Evolutionary conservation across 176 grass and related monocot species (phyloP).

Genomic region (Eragrostis nindensis): DNA sequence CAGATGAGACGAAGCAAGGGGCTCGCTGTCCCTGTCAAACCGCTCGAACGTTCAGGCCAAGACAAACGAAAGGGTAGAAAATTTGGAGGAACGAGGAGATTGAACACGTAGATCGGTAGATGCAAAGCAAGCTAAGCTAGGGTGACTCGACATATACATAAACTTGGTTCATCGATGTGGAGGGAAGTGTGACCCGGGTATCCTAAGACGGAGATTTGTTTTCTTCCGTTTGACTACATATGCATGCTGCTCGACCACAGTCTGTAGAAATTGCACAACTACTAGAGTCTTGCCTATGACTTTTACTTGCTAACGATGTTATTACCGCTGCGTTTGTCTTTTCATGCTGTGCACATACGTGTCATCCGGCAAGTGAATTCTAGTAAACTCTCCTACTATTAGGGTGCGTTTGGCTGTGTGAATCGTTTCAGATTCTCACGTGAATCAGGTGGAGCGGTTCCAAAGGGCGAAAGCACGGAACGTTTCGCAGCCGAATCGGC

Average conservation of each 20-base stretch:
- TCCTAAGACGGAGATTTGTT: conserved; percentile 10
- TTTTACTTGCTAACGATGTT: no score
- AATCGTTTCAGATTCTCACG: no score
- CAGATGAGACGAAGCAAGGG: not conserved
- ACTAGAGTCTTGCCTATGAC: no score
- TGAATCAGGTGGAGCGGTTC: no score
- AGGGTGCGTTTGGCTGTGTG: no score
- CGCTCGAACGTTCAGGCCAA: not conserved
- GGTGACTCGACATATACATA: not conserved
- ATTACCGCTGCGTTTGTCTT: not conserved
- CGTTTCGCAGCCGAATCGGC: no score
- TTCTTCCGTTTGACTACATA: conserved; percentile 25
- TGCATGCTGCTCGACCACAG: not conserved
- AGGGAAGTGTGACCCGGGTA: not conserved
- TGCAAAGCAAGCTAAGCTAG: conserved; percentile 20
- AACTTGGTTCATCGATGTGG: not conserved
- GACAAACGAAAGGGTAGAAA: conserved; percentile 11
- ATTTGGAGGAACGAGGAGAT: conserved; percentile 12
- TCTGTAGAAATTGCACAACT: no score
- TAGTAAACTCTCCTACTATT: no score
- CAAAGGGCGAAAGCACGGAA: no score
- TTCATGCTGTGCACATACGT: no score
- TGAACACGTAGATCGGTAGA: not conserved
- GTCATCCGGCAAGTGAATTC: no score
- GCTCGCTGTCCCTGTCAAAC: not conserved